Conservation (phyloP, 1,284 basidiomycete genomes). For the Puccinia coronata region DNA sequence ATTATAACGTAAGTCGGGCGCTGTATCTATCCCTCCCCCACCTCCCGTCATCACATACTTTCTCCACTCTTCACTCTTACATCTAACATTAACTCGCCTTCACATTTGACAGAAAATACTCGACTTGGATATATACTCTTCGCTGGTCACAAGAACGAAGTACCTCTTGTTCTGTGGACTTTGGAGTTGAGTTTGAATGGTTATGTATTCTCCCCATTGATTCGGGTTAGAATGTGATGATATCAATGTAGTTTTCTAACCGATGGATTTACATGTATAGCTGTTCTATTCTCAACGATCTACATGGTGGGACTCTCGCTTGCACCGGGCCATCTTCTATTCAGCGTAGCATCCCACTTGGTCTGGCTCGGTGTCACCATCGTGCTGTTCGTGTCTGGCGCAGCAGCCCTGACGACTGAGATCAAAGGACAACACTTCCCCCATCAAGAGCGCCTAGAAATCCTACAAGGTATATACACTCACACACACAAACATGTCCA, state of each 20-base stretch:
- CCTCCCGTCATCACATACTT: too few relatives aligned
- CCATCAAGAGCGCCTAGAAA: slow-evolving; percentile 39
- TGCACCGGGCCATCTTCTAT: slow-evolving; percentile 24
- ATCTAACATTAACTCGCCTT: too few relatives aligned
- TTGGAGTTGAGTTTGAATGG: slow-evolving; percentile 40
- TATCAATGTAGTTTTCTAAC: neutral
- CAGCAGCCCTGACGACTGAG: slow-evolving; percentile 34
- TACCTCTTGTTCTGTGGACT: slow-evolving; percentile 44
- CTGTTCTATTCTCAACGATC: slow-evolving; percentile 11
- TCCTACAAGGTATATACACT: slow-evolving; percentile 18
- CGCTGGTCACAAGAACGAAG: slow-evolving; percentile 9
- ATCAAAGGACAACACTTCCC: slow-evolving; percentile 12
- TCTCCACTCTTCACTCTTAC: too few relatives aligned
- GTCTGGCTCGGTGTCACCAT: slow-evolving; percentile 33
- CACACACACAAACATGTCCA: neutral
- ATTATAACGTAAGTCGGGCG: slow-evolving; percentile 30
- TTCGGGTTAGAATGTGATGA: too few relatives aligned
- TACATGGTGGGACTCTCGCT: slow-evolving; percentile 10
- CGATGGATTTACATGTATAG: neutral
- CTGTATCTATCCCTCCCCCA: too few relatives aligned
- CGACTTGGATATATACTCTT: neutral
- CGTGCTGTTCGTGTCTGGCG: slow-evolving; percentile 35
- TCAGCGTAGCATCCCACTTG: slow-evolving; percentile 32
- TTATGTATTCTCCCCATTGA: too few relatives aligned
- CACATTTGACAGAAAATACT: slow-evolving; percentile 16